Conservation (phyloP, 2,329 filamentous ascomycete genomes). For the Alternaria sp. region DNA sequence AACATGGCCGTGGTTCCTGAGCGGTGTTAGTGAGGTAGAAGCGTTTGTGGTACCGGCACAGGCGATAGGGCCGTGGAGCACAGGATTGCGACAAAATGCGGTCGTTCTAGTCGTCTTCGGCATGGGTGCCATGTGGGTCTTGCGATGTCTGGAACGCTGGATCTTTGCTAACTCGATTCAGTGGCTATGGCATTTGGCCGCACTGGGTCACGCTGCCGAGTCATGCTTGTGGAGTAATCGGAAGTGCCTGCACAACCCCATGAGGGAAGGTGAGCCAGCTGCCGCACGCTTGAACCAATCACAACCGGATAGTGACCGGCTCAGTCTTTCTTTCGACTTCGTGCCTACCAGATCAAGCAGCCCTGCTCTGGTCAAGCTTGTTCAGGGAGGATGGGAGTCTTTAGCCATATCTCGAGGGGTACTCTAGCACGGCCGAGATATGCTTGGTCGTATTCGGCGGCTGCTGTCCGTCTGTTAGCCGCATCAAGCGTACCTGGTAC, state of each 20-base stretch:
- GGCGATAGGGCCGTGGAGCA: constrained; percentile 15
- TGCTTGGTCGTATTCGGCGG: background rate
- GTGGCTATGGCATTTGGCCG: background rate
- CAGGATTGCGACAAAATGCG: constrained; percentile 15
- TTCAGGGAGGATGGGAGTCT: background rate
- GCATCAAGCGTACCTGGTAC: background rate
- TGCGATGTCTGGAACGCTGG: background rate
- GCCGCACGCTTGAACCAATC: background rate
- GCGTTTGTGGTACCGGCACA: constrained; percentile 19
- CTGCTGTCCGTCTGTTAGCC: background rate
- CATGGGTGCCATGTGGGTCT: constrained; percentile 8
- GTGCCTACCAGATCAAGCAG: background rate
- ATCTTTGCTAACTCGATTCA: background rate
- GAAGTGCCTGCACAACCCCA: background rate
- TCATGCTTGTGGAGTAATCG: background rate
- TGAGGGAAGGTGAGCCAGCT: background rate
- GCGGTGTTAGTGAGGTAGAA: constrained; percentile 18
- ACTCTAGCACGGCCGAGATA: background rate
- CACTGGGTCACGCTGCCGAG: background rate
- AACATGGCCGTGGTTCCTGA: constrained; percentile 17
- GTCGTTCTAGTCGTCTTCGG: constrained; percentile 20
- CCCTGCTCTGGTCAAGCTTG: background rate
- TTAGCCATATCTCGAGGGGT: background rate
- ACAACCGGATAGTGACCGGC: background rate
- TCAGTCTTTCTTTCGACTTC: background rate